Percentiles rank a stretch among this genome's conserved stretches.
Conservation (phyloP, 768 basidiomycete species). For the Collybia sp. region DNA sequence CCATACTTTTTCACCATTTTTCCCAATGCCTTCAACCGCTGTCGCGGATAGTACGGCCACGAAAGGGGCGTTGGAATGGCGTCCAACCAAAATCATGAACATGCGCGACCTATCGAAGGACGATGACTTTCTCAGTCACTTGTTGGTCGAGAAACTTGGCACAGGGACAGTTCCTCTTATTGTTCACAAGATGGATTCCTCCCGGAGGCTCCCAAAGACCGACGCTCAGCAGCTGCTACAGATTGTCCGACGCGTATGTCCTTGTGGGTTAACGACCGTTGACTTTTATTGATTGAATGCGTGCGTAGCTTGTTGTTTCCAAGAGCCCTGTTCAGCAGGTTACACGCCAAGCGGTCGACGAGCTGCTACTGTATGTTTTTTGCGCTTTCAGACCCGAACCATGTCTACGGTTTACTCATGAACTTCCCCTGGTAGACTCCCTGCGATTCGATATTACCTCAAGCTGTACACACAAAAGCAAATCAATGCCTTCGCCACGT, state of each 20-base stretch:
- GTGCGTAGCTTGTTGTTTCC: constrained; percentile 49
- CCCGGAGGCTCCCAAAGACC: constrained; percentile 73
- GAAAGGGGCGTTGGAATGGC: constrained; percentile 48
- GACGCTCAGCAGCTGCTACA: constrained; percentile 61
- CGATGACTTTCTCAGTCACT: constrained; percentile 87
- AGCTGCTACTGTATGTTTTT: constrained; percentile 57
- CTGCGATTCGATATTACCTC: constrained; percentile 74
- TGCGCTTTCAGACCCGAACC: constrained; percentile 1
- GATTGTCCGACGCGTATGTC: constrained; percentile 72
- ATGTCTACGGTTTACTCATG: constrained; percentile 17
- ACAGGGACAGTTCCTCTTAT: constrained; percentile 75
- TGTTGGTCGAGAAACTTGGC: constrained; percentile 86
- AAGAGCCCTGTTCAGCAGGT: constrained; percentile 53
- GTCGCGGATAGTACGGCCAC: constrained; percentile 17
- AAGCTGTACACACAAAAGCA: constrained; percentile 75
- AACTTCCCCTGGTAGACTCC: constrained; percentile 43
- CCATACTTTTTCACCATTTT: constrained; percentile 3
- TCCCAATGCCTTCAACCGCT: constrained; percentile 17
- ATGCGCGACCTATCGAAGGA: constrained; percentile 86
- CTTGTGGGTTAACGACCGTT: constrained; percentile 17
- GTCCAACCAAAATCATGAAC: constrained; percentile 86
- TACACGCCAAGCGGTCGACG: constrained; percentile 71
- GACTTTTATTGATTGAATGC: constrained; percentile 11
- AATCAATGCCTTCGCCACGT: constrained; percentile 91
- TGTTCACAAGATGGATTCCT: constrained; percentile 88